phyloP scores from a whole-genome alignment of 2,329 filamentous ascomycete genomes.

The Blastomyces silverae region DNA sequence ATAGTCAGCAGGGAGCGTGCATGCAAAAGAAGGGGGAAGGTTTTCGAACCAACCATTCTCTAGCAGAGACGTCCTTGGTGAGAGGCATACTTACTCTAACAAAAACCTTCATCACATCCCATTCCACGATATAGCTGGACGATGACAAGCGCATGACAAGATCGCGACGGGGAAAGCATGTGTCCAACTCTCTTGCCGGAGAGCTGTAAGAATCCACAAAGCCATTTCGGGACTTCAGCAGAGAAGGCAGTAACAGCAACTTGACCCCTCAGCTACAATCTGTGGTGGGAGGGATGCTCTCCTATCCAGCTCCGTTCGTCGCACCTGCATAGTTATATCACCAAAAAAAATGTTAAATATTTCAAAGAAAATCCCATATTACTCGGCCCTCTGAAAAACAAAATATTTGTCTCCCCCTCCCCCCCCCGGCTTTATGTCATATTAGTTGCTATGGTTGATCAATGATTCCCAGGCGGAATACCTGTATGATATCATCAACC shows the following conservation, averaged over 20 bases:
- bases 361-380: too few species aligned
- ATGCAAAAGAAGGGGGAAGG: neutral
- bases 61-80: neutral
- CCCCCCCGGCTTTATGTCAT: too few species aligned
- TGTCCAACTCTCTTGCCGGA: neutral
- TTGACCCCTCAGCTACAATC: too few species aligned
- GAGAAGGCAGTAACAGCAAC: neutral
- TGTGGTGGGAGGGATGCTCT: too few species aligned
- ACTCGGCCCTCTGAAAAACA: too few species aligned
- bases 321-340: too few species aligned
- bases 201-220: neutral
- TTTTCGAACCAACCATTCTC: neutral
- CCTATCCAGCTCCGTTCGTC: too few species aligned
- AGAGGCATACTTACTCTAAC: too few species aligned
- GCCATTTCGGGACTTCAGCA: neutral
- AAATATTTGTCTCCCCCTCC: too few species aligned
- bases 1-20: neutral
- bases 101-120: too few species aligned
- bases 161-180: neutral
- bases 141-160: neutral
- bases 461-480: neutral
- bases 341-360: too few species aligned
- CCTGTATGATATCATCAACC: neutral
- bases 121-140: too few species aligned
- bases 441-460: neutral